Base-by-base conservation (phyloP, 306 rosid genomes). In the Ormosia emarginata region DNA sequence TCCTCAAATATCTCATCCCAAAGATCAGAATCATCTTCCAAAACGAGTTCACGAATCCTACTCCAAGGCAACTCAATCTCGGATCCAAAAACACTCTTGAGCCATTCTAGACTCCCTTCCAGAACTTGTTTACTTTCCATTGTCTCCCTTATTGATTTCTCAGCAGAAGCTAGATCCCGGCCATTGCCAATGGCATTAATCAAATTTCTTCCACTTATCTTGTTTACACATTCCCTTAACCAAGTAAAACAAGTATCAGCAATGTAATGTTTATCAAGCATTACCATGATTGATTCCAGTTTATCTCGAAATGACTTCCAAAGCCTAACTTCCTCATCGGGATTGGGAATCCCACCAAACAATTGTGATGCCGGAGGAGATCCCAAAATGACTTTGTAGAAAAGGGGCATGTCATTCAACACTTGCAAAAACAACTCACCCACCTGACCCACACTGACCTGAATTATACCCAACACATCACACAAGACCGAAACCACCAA, bases 11-110 rank as follows among this genome's bases (percentile, higher is more conserved):
- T 92, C 76, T 91, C 95, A 82, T 95, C 99, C 98, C 98, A 95
- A 6, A 95, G 93, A 86, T 95, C 94, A 0, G 91, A 93, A 73
- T 92, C 94, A 30, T 95, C 99, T 87, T 91, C 97, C 79, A 95
- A 81, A 78, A 95, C 97, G 12, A 95, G 99, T 65, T 95, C 99
- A 41, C 94, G 89, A 82, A 91, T 92, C 85, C 98, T 85, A 83
- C 93, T 95, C 99, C 99, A 95, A 1, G 99, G 99, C 83, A 93
- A 83, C 92, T 93, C 98, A 74, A 93, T 86, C 89, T 93, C 96
- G 0, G 98, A 95, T 7, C 99, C 99, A 8, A 95, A 93, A 70
- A 95, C 99, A 59, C 86, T 95, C 87, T 87, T 95, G 65, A 95
- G 95, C 98, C 99, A 95, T 80, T 93, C 99, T 64, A 95, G 81